Evolutionary conservation across 768 basidiomycete genomes (phyloP), one percentile per base, ranked within the genome.

Genomic region (Mycena pura): DNA sequence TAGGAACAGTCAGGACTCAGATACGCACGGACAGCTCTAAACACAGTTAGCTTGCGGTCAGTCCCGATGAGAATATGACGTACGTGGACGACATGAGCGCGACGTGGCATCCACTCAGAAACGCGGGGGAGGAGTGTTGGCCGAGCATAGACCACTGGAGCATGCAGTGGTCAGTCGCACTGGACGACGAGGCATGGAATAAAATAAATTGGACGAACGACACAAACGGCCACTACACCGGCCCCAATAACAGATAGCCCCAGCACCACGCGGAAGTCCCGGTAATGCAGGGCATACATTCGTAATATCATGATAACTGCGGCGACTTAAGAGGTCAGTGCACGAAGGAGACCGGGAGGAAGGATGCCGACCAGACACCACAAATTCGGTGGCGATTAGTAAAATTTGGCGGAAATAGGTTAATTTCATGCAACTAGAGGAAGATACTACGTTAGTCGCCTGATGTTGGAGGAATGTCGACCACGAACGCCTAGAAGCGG

Each of bases 201-300:
- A 22, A 21, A 32, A 25, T 32, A 45, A n/a, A n/a, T 28, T 17
- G 4, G 8, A 14, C 46, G 19, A 17, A 48, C 46, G 19, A 48
- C 31, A n/a, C 19, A 21, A n/a, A 48, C 46, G 11, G 29, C 46
- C 15, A 48, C 25, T 19, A 48, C 46, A 14, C 46, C 22, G 17
- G 46, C 46, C 31, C 46, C 46, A 14, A 48, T 32, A 3, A n/a
- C 22, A 22, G 34, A 19, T 21, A 48, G 25, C n/a, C 21, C 19
- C 29, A 28, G 21, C 31, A 25, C 86, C 84, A 65, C 86, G 84
- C 62, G 83, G 74, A 24, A 80, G 69, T 9, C 86, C 69, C 19
- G 84, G 67, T 19, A 75, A 72, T 7, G 84, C 62, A 4, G 31
- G 8, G 46, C 45, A 38, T 54, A 32, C 6, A 39, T 29, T 2